Percentiles rank a stretch among this genome's conserved stretches.
phyloP scores from a whole-genome alignment of 495 filamentous ascomycete species.

The Achaetomiella virescens region DNA sequence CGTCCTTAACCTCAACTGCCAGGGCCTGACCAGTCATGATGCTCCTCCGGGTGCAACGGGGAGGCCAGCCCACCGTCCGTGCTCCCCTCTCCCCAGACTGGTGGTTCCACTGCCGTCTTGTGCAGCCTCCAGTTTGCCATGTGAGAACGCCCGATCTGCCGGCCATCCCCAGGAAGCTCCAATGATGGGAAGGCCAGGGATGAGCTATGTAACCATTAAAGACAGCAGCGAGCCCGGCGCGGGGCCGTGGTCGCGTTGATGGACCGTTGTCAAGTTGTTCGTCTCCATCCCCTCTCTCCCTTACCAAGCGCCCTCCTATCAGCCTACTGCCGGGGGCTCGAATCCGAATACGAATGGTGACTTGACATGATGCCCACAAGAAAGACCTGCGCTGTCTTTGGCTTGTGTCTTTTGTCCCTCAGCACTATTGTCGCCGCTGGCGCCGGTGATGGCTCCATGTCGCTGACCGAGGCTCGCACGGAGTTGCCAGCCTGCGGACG shows the following conservation, averaged over 20 bases:
- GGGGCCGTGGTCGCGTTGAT: background rate
- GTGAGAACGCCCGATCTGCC: no score
- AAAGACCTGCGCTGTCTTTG: conserved; percentile 2
- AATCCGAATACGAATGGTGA: background rate
- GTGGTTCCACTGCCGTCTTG: no score
- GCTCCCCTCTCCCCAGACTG: no score
- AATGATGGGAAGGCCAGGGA: no score
- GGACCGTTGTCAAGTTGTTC: background rate
- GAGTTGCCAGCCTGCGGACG: conserved; percentile 3
- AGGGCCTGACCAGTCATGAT: no score
- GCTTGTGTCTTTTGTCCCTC: background rate
- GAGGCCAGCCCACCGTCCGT: no score
- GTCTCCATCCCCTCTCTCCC: background rate
- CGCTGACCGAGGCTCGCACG: background rate
- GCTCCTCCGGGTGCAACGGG: no score
- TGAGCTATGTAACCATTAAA: background rate
- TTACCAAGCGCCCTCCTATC: background rate
- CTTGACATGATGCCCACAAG: conserved; percentile 1
- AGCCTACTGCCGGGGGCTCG: background rate
- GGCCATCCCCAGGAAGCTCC: no score
- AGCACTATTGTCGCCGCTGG: background rate
- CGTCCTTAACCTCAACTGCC: no score
- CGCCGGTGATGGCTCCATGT: background rate
- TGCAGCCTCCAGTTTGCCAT: no score
- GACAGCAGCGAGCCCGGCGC: background rate